Base-by-base conservation (phyloP, 495 filamentous ascomycete species). In the Usnea hakonensis region DNA sequence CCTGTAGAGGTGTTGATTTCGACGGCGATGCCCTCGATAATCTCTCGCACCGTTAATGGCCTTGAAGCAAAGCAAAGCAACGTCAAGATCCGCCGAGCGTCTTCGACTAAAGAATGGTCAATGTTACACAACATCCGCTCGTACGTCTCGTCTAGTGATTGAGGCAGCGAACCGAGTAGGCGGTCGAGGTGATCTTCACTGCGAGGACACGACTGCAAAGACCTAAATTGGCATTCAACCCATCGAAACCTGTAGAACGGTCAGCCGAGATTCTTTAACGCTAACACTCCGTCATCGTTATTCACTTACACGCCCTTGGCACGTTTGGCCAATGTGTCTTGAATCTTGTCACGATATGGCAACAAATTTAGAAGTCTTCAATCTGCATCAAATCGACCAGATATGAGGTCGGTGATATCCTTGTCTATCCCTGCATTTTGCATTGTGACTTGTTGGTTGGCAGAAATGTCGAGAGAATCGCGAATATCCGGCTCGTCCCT, bases 201-300 rank as follows among this genome's bases (percentile, higher is more conserved):
- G 14, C n/a, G n/a, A n/a, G 59, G 67, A 52, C 64, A 72, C 26
- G 48, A 61, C 32, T 60, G 55, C 5, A 78, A 41, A 7, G 65
- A 65, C 7, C 67, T 60, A 13, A 77, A 69, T 50, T 78, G 72
- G 62, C 71, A 76, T 66, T 73, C 69, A 32, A 76, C 69, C 65
- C 72, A 76, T 58, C 74, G 68, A 57, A 78, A 78, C 19, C 76
- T 78, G 44, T n/a, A 58, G 62, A 2, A 11, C 13, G 33, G n/a
- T 30, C 68, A 3, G 65, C 58, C 62, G 11, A 61, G 44, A 11
- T 32, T n/a, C 26, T 17, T 19, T 21, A 11, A 38, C 7, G 21
- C 13, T 30, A 21, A 41, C n/a, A 38, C 7, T 0, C n/a, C n/a
- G n/a, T n/a, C n/a, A 35, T n/a, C 17, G 16, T 28, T 8, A 33